phyloP scores from a whole-genome alignment of 495 filamentous ascomycete species.

The Penicillium roqueforti region DNA sequence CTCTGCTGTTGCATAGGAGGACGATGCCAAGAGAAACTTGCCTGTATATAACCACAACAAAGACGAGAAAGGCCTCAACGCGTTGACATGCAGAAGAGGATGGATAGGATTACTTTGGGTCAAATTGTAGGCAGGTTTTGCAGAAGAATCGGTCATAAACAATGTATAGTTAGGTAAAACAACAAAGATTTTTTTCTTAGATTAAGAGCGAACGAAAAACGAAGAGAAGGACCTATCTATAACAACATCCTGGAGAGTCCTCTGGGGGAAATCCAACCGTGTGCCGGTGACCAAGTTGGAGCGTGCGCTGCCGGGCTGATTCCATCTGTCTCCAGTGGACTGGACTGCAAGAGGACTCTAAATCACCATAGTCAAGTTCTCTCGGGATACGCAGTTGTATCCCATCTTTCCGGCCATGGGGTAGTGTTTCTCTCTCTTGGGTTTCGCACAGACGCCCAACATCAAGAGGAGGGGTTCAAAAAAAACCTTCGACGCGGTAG shows the following conservation, averaged over 20 bases:
- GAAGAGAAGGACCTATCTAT: conserved; percentile 1
- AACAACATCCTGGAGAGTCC: neutral
- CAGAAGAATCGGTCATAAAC: neutral
- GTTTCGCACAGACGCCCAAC: conserved; percentile 5
- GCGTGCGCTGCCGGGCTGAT: conserved; percentile 21
- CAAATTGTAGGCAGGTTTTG: neutral
- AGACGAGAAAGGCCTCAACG: neutral
- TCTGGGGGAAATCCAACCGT: conserved; percentile 1
- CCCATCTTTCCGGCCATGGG: conserved; percentile 2
- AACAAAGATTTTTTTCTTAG: neutral
- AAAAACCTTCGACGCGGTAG: neutral
- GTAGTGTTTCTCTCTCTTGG: neutral
- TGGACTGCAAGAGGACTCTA: conserved; percentile 3
- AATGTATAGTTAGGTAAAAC: neutral
- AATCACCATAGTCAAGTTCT: neutral
- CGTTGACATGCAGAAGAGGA: conserved; percentile 1
- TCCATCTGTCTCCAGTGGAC: conserved; percentile 15
- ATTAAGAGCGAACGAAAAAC: neutral
- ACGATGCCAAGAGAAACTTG: neutral
- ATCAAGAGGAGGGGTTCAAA: neutral
- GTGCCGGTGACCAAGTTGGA: conserved; percentile 16
- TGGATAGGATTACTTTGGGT: neutral
- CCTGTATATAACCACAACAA: neutral
- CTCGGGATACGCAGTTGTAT: conserved; percentile 3
- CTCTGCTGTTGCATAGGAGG: conserved; percentile 13